Base-by-base conservation (phyloP, 768 basidiomycete species). In the Kwoniella europaea region DNA sequence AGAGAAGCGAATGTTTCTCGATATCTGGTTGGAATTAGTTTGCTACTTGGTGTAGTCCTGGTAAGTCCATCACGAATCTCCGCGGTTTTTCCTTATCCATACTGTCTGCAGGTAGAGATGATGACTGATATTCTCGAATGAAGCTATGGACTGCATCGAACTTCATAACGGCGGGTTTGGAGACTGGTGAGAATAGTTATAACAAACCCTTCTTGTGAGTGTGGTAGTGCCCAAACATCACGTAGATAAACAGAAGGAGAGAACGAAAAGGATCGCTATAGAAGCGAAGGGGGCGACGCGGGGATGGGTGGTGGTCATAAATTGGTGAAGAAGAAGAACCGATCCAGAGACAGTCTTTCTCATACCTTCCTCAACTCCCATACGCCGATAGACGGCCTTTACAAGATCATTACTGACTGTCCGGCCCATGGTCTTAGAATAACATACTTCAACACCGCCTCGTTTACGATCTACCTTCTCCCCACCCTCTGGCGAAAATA, bases 401-500 rank as follows among this genome's bases (percentile, higher is more conserved):
- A 35, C 6, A 35, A 35, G 35, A 15, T 50, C 12, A 15, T 50
- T 50, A 50, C 46, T 50, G 46, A 50, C 46, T 5, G 0, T 6
- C 2, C 57, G 24, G 57, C 13, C 57, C 22, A 35, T 6, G 1
- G 10, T 57, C 43, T 6, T 68, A 92, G 92, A 68, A 88, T 93
- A 62, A 95, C 96, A 12, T 98, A 97, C 79, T 85, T 96, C 80
- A 94, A 90, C 84, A 98, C 95, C 1, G 90, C 91, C 71, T 87
- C 93, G n/a, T 98, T 98, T 80, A 85, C 88, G 3, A 76, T 93
- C 15, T 95, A 95, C 84, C 89, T 95, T 41, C 63, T 93, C 2
- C 92, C 92, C 0, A 88, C 85, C 62, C 67, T 85, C 46, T 76
- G 89, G 60, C 85, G 86, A 62, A 84, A 75, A 63, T 76, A 73